Base-by-base conservation (phyloP, 345 rosid species). In the Camelina sativa region DNA sequence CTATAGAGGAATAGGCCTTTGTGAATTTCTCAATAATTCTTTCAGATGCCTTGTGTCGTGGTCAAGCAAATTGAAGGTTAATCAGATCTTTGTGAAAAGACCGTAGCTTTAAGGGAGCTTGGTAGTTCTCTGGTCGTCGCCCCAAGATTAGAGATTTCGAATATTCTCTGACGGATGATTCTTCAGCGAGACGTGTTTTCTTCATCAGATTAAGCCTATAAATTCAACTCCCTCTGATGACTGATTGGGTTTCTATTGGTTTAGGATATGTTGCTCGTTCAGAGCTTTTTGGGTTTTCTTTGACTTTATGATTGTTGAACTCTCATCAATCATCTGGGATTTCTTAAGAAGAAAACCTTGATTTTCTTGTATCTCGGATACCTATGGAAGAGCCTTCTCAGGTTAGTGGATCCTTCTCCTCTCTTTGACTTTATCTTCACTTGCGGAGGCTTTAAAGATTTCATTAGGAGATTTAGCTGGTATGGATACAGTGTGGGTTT, bases 321-420 rank as follows among this genome's bases (percentile, higher is more conserved):
- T 67, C 62, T 67, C 55, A 44, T 22, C 47, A 51, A 52, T 51
- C 68, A 19, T 56, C 44, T 77, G 54, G 22, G 71, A 63, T 64
- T 64, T 63, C 30, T 55, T 28, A 28, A 28, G 30, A 64, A 70
- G 38, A 70, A 70, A 25, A 3, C 67, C 64, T 62, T 37, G 73
- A 0, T 15, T 50, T 61, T 15, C 1, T 69, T 10, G 30, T 20
- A 70, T 44, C 20, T 10, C 2, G 20, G 60, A 16, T 51, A 28
- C 30, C 30, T 28, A 78, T 78, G 81, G 74, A 72, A 25, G 77
- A 78, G 35, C 16, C 81, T 67, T 78, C 81, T 52, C 81, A 72
- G 81, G 81, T 78, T 72, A 28, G 59, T 72, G 32, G 53, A 64
- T 22, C 67, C 46, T 65, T 65, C 38, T 56, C 60, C 38, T 56